These are phyloP conservation scores for Cucumis hystrix DNA, from an alignment of 306 rosid species.

Conservation along the genomic window DNA sequence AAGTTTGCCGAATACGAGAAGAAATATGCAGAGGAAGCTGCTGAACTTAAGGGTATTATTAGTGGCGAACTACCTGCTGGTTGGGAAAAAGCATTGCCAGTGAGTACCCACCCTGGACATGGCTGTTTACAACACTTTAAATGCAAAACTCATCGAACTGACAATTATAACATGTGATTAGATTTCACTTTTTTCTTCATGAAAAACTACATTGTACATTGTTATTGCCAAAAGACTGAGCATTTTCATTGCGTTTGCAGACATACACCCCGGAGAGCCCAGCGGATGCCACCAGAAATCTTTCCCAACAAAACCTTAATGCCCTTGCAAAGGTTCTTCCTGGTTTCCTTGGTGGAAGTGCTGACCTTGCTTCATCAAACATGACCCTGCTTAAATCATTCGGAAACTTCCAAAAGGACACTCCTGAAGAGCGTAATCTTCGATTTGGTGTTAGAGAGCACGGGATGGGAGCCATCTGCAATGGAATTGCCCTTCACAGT, in stretches of 20 bases:
- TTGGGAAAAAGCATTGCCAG: constrained; percentile 97
- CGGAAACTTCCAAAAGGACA: constrained; percentile 73
- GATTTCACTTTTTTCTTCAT: neutral
- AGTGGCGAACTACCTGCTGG: constrained; percentile 68
- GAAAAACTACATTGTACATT: neutral
- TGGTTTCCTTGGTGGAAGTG: constrained; percentile 93
- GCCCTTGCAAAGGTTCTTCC: constrained; percentile 90
- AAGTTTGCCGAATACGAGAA: constrained; percentile 85
- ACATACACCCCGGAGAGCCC: constrained; percentile 87
- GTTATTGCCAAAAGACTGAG: neutral
- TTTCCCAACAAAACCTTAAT: constrained; percentile 76
- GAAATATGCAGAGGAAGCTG: constrained; percentile 79
- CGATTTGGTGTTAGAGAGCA: constrained; percentile 98
- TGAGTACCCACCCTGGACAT: constrained; percentile 21
- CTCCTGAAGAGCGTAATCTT: constrained; percentile 85
- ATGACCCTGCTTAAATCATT: constrained; percentile 76
- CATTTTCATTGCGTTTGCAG: constrained; percentile 25
- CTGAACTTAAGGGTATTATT: constrained; percentile 54
- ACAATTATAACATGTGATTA: neutral
- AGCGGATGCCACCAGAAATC: constrained; percentile 84
- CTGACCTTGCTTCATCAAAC: constrained; percentile 97
- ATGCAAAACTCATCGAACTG: neutral
- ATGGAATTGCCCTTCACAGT: constrained; percentile 90
- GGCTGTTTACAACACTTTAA: neutral
- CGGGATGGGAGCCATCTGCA: constrained; percentile 95